phyloP scores from a whole-genome alignment of 495 filamentous ascomycete species.

The Aspergillus cavernicola region DNA sequence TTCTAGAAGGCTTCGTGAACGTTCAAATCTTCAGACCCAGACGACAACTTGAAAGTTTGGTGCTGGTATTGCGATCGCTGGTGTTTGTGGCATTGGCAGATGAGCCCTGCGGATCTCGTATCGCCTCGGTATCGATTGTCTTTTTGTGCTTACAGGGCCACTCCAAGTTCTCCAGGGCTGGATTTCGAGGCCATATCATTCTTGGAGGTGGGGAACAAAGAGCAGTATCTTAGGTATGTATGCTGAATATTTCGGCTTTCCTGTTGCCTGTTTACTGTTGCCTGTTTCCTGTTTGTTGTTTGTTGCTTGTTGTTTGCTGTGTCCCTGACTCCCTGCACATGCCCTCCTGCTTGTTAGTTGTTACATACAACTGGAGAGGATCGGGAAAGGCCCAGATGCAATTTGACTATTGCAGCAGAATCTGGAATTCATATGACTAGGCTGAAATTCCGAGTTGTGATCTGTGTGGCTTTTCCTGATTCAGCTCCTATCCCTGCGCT shows the following conservation, averaged over 20 bases:
- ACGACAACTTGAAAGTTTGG: background rate
- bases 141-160: conserved; percentile 4
- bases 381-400: background rate
- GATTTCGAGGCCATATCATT: background rate
- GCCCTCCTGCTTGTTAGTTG: conserved; percentile 2
- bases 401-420: conserved; percentile 8
- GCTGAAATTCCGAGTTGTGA: conserved; percentile 7
- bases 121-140: conserved; percentile 15
- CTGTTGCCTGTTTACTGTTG: background rate
- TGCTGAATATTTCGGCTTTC: background rate
- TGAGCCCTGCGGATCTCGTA: conserved; percentile 20
- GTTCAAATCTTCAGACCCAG: background rate
- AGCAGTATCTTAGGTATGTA: conserved; percentile 16
- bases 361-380: background rate
- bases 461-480: conserved; percentile 16
- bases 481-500: conserved; percentile 14
- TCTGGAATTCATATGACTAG: conserved; percentile 11
- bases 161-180: background rate
- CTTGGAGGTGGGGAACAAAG: conserved; percentile 1
- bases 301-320: conserved; percentile 6
- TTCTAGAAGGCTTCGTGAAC: conserved; percentile 21
- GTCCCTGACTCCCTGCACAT: conserved; percentile 1
- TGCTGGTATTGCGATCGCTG: conserved; percentile 9
- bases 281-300: conserved; percentile 1
- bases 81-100: conserved; percentile 8